A percentile compares a stretch with the other conserved stretches of the same genome.
These are phyloP conservation scores for Hordeum pubiflorum DNA, from an alignment of 202 grass and related monocot genomes.

Conservation along the genomic window DNA sequence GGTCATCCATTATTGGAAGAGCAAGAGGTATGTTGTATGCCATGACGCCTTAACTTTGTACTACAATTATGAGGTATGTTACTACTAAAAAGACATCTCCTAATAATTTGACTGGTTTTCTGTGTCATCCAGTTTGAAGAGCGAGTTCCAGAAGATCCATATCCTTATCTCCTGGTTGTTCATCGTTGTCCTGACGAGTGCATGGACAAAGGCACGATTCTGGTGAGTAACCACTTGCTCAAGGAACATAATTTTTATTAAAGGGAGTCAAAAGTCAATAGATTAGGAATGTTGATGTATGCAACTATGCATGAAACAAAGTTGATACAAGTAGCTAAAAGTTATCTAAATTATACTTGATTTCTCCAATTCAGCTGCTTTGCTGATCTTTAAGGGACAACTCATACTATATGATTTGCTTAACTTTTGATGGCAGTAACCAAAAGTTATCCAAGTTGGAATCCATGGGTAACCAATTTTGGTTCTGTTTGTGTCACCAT, in stretches of 20 bases:
- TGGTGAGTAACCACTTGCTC: conserved; percentile 28
- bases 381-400: background rate
- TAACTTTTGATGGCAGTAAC: background rate
- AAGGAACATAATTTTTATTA: background rate
- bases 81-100: background rate
- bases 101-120: conserved; percentile 13
- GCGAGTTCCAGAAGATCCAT: conserved; percentile 56
- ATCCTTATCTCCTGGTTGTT: conserved; percentile 53
- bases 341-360: background rate
- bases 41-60: conserved; percentile 5
- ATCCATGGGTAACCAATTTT: background rate
- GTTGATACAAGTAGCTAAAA: background rate
- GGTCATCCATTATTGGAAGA: conserved; percentile 47
- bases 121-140: conserved; percentile 37
- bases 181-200: no score
- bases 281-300: background rate
- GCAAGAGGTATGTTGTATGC: conserved; percentile 42
- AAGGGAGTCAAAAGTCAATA: background rate
- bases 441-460: background rate
- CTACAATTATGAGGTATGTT: conserved; percentile 1
- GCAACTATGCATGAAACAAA: background rate
- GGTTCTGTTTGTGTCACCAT: background rate
- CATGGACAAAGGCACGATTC: conserved; percentile 34
- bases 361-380: conserved; percentile 1
- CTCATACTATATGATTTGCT: background rate